Conservation (phyloP, 345 rosid genomes). For the Salix udensis region DNA sequence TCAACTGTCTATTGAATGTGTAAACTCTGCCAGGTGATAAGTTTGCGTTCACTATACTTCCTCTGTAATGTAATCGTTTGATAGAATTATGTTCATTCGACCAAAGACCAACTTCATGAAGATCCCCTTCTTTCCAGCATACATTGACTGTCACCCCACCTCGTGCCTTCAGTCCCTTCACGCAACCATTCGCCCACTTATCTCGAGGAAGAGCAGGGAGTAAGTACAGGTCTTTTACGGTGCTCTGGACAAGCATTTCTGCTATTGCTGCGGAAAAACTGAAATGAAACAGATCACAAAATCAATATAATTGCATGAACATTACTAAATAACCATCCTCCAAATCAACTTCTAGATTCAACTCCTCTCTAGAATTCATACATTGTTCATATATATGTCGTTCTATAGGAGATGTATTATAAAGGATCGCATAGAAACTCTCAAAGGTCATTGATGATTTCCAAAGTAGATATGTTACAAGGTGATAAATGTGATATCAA, state of each 20-base stretch:
- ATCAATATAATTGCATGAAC: neutral
- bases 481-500: too few species aligned
- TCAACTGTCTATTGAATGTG: slow-evolving; percentile 52
- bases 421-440: too few species aligned
- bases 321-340: neutral
- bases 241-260: slow-evolving; percentile 91
- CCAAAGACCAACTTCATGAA: slow-evolving; percentile 58
- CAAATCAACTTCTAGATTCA: too few species aligned
- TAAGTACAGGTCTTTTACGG: slow-evolving; percentile 55
- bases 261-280: slow-evolving; percentile 78
- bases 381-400: neutral
- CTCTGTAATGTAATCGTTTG: slow-evolving; percentile 52
- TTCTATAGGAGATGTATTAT: too few species aligned
- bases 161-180: slow-evolving; percentile 72
- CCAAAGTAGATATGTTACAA: too few species aligned
- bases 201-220: slow-evolving; percentile 81
- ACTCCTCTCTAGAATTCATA: neutral
- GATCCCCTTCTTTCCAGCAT: slow-evolving; percentile 73
- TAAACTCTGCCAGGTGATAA: slow-evolving; percentile 44
- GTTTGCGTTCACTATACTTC: slow-evolving; percentile 30
- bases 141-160: slow-evolving; percentile 67
- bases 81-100: slow-evolving; percentile 34
- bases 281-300: slow-evolving; percentile 8
- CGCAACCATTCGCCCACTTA: slow-evolving; percentile 73
- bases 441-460: too few species aligned